A percentile compares a stretch with the other conserved stretches of the same genome.
Evolutionary conservation across 768 basidiomycete genomes (phyloP).

Genomic region (Trametes cingulata): DNA sequence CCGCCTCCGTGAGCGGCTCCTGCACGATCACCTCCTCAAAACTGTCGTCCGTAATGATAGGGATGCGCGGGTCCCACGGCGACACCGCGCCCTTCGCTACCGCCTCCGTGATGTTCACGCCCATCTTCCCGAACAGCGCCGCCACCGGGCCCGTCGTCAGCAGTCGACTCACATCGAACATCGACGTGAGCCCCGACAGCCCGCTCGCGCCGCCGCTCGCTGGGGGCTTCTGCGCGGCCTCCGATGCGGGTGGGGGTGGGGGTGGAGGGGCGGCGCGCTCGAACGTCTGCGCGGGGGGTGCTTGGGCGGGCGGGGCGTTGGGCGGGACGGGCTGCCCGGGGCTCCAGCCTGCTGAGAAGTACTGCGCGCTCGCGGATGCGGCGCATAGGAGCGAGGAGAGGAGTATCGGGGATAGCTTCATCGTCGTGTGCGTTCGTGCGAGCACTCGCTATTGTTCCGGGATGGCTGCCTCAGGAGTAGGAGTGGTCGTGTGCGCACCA

Average conservation of each 20-base stretch:
- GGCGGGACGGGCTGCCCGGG: slow-evolving; percentile 62
- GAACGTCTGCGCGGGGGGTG: slow-evolving; percentile 10
- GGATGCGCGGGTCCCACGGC: slow-evolving; percentile 72
- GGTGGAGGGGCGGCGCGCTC: slow-evolving; percentile 7
- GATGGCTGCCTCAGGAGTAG: too few species aligned
- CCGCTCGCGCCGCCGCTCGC: not conserved
- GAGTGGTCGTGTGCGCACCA: slow-evolving; percentile 18
- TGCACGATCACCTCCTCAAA: slow-evolving; percentile 71
- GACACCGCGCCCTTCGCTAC: slow-evolving; percentile 37
- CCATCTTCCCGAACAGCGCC: slow-evolving; percentile 53
- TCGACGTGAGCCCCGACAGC: not conserved
- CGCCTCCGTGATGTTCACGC: slow-evolving; percentile 71
- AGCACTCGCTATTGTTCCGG: slow-evolving; percentile 3
- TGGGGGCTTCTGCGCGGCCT: not conserved
- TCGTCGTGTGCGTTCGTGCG: slow-evolving; percentile 34
- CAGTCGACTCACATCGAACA: slow-evolving; percentile 34
- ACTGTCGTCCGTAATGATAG: slow-evolving; percentile 82
- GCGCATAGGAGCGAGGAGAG: slow-evolving; percentile 35
- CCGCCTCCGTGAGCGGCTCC: slow-evolving; percentile 56
- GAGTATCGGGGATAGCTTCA: slow-evolving; percentile 50
- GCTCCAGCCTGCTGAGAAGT: slow-evolving; percentile 80
- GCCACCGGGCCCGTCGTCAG: slow-evolving; percentile 57
- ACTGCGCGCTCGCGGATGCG: slow-evolving; percentile 54
- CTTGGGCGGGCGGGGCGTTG: slow-evolving; percentile 14
- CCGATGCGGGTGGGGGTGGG: slow-evolving; percentile 3